Evolutionary conservation across 371 early-diverging fungal genomes (phyloP).

Genomic region (Amoeboaphelidium protococcarum): DNA sequence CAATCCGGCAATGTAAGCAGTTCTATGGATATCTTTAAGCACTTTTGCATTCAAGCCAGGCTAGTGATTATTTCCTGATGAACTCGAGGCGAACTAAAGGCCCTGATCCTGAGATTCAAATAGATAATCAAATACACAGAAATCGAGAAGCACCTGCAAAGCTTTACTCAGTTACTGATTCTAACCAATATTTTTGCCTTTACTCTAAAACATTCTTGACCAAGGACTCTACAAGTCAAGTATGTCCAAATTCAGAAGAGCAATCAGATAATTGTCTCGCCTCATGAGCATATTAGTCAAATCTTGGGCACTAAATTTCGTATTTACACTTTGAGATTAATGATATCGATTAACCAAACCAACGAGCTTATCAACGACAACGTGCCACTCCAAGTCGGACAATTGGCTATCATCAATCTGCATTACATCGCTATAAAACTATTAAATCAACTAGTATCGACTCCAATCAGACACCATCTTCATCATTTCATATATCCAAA

Average conservation of each 20-base stretch:
- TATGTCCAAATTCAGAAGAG: conserved; percentile 70
- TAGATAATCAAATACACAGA: conserved; percentile 49
- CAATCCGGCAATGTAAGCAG: conserved; percentile 31
- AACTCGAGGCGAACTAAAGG: no score
- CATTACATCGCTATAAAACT: not conserved
- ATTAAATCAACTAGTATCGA: conserved; percentile 1
- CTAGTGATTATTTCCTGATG: no score
- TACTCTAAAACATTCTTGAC: conserved; percentile 1
- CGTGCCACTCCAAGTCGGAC: conserved; percentile 14
- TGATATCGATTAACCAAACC: no score
- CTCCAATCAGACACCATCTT: not conserved
- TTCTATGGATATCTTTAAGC: conserved; percentile 29
- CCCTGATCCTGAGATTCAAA: conserved; percentile 53
- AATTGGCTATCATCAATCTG: conserved; percentile 13
- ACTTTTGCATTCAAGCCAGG: conserved; percentile 36
- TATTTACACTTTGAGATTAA: no score
- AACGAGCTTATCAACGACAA: not conserved
- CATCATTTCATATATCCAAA: not conserved
- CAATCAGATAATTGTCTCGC: conserved; percentile 86
- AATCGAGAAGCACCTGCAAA: conserved; percentile 71
- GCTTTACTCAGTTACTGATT: conserved; percentile 26
- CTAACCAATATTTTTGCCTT: not conserved
- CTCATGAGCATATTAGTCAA: conserved; percentile 83
- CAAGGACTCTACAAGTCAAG: conserved; percentile 44
- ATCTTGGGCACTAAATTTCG: conserved; percentile 46